Conservation (phyloP, 805 yeast species). For the Candida sithepensis region DNA sequence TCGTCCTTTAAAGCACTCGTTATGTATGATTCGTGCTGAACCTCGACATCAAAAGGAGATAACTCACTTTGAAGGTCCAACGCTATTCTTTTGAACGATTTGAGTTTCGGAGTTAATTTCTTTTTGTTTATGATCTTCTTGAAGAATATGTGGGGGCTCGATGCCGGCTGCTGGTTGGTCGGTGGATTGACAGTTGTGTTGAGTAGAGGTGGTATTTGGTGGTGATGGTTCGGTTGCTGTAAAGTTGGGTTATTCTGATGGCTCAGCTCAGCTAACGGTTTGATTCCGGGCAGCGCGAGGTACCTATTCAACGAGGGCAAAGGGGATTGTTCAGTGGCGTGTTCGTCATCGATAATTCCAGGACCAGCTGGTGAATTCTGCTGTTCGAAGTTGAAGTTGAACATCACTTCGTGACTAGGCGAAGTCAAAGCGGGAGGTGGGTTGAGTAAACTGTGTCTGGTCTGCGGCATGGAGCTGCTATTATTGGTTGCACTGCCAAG, state of each 20-base stretch:
- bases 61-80: conserved; percentile 32
- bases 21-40: conserved; percentile 32
- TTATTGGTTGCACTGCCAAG: too few relatives aligned
- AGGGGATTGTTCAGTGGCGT: not conserved
- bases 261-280: not conserved
- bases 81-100: conserved; percentile 33
- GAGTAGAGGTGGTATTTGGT: not conserved
- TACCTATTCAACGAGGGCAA: not conserved
- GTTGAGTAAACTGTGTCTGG: too few relatives aligned
- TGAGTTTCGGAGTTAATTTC: conserved; percentile 31
- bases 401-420: not conserved
- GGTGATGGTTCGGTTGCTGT: not conserved
- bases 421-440: too few relatives aligned
- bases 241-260: conserved; percentile 1
- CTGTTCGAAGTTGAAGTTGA: not conserved
- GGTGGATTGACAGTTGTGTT: too few relatives aligned
- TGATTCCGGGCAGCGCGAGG: not conserved
- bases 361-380: not conserved
- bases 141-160: conserved; percentile 24
- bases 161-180: too few relatives aligned
- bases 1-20: conserved; percentile 32
- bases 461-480: not conserved
- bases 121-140: conserved; percentile 28
- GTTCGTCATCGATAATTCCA: not conserved
- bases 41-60: conserved; percentile 33